Conservation (phyloP, 257 asterid genomes). For the Buddleja alternifolia region DNA sequence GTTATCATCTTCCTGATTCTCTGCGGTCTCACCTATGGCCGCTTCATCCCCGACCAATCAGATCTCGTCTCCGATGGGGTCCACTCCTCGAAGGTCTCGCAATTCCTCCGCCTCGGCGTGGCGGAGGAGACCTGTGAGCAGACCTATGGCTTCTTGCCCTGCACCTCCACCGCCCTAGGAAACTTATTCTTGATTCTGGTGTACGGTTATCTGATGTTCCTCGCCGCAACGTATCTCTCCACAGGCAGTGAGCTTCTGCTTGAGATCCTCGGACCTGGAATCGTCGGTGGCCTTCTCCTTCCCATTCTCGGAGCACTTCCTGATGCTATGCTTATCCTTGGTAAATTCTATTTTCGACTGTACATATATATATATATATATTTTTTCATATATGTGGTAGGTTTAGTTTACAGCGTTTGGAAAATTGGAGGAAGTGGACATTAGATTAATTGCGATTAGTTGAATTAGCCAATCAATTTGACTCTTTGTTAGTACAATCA, state of each 20-base stretch:
- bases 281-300: constrained; percentile 81
- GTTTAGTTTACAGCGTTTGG: too few species aligned
- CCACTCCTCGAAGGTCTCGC: constrained; percentile 13
- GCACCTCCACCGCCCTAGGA: constrained; percentile 72
- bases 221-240: constrained; percentile 78
- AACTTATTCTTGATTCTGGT: constrained; percentile 67
- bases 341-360: constrained; percentile 32
- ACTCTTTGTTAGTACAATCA: background rate
- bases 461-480: background rate
- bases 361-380: background rate
- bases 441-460: background rate
- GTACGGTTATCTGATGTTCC: constrained; percentile 83
- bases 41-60: constrained; percentile 49
- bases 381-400: background rate
- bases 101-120: constrained; percentile 43
- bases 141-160: constrained; percentile 88
- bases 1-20: constrained; percentile 41
- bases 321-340: constrained; percentile 89
- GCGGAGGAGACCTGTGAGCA: constrained; percentile 74
- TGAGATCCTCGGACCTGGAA: constrained; percentile 87
- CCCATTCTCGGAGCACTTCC: constrained; percentile 98
- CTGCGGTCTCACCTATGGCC: constrained; percentile 48
- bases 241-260: constrained; percentile 86
- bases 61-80: constrained; percentile 60
- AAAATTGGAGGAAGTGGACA: background rate